Conservation (phyloP, 495 filamentous ascomycete species). For the Podospora conica region DNA sequence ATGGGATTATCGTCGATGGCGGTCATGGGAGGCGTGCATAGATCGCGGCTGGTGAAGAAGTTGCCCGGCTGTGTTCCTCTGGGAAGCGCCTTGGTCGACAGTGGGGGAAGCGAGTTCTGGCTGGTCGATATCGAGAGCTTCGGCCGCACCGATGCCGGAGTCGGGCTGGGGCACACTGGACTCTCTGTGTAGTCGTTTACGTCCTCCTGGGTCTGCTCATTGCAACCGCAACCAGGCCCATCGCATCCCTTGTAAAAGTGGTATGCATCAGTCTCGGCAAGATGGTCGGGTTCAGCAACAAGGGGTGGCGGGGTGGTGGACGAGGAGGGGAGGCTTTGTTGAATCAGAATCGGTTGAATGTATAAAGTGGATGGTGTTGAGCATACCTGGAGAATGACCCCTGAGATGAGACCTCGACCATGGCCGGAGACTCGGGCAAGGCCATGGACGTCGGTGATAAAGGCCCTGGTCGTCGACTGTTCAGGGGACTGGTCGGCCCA, state of each 20-base stretch:
- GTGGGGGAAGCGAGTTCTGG: constrained; percentile 10
- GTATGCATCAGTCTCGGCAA: not conserved
- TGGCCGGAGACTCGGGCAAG: not conserved
- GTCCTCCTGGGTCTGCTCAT: not conserved
- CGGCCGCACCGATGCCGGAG: constrained; percentile 10
- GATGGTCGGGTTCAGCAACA: not conserved
- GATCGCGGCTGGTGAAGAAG: constrained; percentile 16
- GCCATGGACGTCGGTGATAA: not conserved
- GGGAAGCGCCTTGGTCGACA: constrained; percentile 5
- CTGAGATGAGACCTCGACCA: not conserved
- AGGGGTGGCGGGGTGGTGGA: not conserved
- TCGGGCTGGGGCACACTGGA: constrained; percentile 12
- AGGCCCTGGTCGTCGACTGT: not conserved
- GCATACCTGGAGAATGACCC: not conserved
- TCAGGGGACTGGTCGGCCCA: not conserved
- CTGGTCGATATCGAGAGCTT: constrained; percentile 19
- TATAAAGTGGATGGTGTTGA: not conserved
- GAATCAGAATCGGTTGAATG: not conserved
- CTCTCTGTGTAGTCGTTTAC: constrained; percentile 1
- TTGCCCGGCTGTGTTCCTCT: constrained; percentile 14
- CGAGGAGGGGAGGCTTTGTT: not conserved
- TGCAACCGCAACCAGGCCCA: not conserved
- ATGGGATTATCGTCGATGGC: constrained; percentile 16
- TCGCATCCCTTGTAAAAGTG: constrained; percentile 5
- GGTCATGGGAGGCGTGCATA: constrained; percentile 20